phyloP scores from a whole-genome alignment of 176 grass and related monocot species.

The Hyparrhenia diplandra region DNA sequence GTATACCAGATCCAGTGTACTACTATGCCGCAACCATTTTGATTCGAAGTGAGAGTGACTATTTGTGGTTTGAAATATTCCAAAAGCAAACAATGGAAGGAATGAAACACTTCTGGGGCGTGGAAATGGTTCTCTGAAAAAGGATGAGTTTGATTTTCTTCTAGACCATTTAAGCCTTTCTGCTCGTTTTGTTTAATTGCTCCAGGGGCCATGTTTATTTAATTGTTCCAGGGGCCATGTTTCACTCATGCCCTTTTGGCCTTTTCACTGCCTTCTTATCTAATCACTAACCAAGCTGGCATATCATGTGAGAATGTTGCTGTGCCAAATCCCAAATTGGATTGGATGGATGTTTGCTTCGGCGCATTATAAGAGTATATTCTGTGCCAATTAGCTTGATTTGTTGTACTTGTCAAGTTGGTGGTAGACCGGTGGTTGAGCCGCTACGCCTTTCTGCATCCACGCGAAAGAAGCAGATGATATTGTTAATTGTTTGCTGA shows the following conservation, averaged over 20 bases:
- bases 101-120: not conserved
- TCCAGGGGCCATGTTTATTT: not conserved
- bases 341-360: constrained; percentile 21
- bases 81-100: not conserved
- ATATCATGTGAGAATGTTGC: constrained; percentile 42
- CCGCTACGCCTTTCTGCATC: not conserved
- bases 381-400: constrained; percentile 26
- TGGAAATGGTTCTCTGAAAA: not conserved
- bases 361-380: constrained; percentile 10
- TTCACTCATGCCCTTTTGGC: not conserved
- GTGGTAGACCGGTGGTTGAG: constrained; percentile 37
- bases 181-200: not conserved
- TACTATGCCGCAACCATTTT: constrained; percentile 8
- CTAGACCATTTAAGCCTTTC: not conserved
- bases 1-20: constrained; percentile 31
- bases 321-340: constrained; percentile 3
- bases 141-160: not conserved
- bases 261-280: not conserved
- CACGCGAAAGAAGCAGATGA: not conserved
- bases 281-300: constrained; percentile 19
- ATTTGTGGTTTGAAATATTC: not conserved
- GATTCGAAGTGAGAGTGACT: constrained; percentile 9
- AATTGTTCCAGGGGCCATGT: not conserved
- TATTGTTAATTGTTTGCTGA: constrained; percentile 9
- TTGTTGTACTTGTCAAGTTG: constrained; percentile 38